Evolutionary conservation across 2,329 filamentous ascomycete species (phyloP), one percentile per base, ranked within the genome.

Genomic region (Ophiosphaerella narmari): DNA sequence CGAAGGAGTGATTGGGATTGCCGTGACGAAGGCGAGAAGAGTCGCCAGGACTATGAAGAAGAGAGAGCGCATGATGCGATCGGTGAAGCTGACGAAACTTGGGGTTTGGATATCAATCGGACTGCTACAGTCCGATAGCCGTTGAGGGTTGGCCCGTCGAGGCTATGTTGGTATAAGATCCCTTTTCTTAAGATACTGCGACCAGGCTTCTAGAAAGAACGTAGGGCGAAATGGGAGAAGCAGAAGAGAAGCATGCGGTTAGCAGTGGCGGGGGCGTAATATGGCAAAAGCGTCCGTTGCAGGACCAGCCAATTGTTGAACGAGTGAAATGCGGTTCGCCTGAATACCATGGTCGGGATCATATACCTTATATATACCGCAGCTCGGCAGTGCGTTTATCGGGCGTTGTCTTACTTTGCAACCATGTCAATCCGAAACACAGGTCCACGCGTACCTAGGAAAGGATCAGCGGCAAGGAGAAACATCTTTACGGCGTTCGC

Each of bases 1-100:
- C 5, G 70, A 62, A 9, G 70, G 70, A 12, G 69, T 71, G 52
- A 73, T 72, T 3, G 69, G 70, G 18, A 68, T 56, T 6, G 66
- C 68, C 39, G 58, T 51, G n/a, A 64, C 63, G 14, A 60, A 55
- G 33, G 57, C 48, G 37, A 64, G 23, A 8, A 68, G 43, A 39
- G 65, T 65, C 60, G 67, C 47, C 8, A 68, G 24, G 50, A 59
- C 62, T 39, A 67, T 44, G 39, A 63, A 43, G 29, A 63, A 54
- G 49, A 63, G 60, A 31, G 54, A 60, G 31, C 63, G 65, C 69
- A 72, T 72, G 12, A 23, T 50, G n/a, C 14, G 47, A 44, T 29
- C 42, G 35, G 43, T 26, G 42, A 36, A 38, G 6, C 43, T 9
- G 38, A 33, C 9, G 35, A 37, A 32, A 35, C 16, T 43, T 45